phyloP scores from a whole-genome alignment of 805 yeast genomes.

The Hyphopichia homilentoma region DNA sequence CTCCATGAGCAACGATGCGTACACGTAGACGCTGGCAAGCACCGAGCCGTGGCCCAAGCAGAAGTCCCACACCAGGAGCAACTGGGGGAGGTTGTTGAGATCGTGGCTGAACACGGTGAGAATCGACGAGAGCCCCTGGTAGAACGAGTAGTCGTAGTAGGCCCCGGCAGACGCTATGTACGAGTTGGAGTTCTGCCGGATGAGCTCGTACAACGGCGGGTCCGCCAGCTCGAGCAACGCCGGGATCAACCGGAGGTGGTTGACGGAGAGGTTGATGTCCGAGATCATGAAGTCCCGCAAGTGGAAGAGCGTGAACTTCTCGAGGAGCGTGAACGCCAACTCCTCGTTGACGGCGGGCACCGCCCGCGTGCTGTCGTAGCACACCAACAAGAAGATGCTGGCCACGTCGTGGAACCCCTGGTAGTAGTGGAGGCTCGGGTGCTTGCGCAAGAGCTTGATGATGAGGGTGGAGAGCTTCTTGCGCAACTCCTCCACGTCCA shows the following conservation, averaged over 20 bases:
- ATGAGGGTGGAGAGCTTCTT: slow-evolving; percentile 43
- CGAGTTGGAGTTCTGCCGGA: slow-evolving; percentile 36
- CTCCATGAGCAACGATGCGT: slow-evolving; percentile 49
- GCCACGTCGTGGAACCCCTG: slow-evolving; percentile 94
- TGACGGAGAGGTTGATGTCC: slow-evolving; percentile 60
- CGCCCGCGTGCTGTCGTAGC: slow-evolving; percentile 15
- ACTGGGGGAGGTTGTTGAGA: slow-evolving; percentile 41
- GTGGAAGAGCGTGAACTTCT: slow-evolving; percentile 53
- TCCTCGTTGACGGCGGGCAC: slow-evolving; percentile 19
- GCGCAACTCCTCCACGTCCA: slow-evolving; percentile 33
- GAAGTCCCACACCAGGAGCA: slow-evolving; percentile 66
- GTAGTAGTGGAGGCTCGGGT: slow-evolving; percentile 69
- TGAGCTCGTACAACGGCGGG: slow-evolving; percentile 32
- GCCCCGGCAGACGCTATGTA: slow-evolving; percentile 19
- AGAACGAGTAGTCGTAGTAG: slow-evolving; percentile 35
- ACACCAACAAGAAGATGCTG: slow-evolving; percentile 56
- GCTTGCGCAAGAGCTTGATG: slow-evolving; percentile 50
- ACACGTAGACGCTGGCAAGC: slow-evolving; percentile 53
- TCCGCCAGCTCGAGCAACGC: slow-evolving; percentile 52
- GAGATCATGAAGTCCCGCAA: slow-evolving; percentile 85
- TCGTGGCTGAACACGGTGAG: slow-evolving; percentile 81
- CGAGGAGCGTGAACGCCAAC: slow-evolving; percentile 44
- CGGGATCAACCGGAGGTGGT: slow-evolving; percentile 65
- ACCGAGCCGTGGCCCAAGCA: slow-evolving; percentile 57
- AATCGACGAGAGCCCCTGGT: slow-evolving; percentile 71